Conservation (phyloP, 805 yeast genomes). For the Cyberlindnera meyerae region DNA sequence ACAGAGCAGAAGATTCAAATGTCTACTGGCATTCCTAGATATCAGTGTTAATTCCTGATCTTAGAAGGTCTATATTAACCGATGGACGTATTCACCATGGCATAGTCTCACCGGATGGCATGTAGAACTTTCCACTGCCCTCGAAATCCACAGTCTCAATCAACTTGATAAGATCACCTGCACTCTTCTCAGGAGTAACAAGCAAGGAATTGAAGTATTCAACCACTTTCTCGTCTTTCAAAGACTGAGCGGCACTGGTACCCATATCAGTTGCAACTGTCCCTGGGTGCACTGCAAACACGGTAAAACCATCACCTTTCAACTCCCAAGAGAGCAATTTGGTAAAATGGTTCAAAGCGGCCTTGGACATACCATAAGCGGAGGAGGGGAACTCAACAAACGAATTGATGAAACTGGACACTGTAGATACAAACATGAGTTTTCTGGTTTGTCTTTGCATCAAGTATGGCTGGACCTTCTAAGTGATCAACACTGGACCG, state of each 20-base stretch:
- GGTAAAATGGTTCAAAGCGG: constrained; percentile 32
- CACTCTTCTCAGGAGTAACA: constrained; percentile 28
- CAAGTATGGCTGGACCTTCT: constrained; percentile 16
- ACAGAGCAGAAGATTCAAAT: too few species aligned
- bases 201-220: background rate
- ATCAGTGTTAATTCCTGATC: too few species aligned
- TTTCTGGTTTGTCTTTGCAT: constrained; percentile 19
- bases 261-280: constrained; percentile 34
- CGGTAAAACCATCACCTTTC: constrained; percentile 25
- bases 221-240: background rate
- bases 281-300: constrained; percentile 37
- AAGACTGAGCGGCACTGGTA: constrained; percentile 1
- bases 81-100: too few species aligned
- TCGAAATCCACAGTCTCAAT: constrained; percentile 21
- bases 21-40: too few species aligned
- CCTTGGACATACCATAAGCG: constrained; percentile 35
- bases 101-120: too few species aligned
- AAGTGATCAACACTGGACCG: constrained; percentile 9
- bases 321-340: constrained; percentile 27
- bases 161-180: constrained; percentile 14
- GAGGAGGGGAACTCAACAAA: constrained; percentile 13
- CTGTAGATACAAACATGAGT: constrained; percentile 27
- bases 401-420: constrained; percentile 24
- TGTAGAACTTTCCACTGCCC: constrained; percentile 28
- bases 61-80: too few species aligned